Evolutionary conservation across 495 filamentous ascomycete species (phyloP).

Genomic region (Daldinia vernicosa): DNA sequence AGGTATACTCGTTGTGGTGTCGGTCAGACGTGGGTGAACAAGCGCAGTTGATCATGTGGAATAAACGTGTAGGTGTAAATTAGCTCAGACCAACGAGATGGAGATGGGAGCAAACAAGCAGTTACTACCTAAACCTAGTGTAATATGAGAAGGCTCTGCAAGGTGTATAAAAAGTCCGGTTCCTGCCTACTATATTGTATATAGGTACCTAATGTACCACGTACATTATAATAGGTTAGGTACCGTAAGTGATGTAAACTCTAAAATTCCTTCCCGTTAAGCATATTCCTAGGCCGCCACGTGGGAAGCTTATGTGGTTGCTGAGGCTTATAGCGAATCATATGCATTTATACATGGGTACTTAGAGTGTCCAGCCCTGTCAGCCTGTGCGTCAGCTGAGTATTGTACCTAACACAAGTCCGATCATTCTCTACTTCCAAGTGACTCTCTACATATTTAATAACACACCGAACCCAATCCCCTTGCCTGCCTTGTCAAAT

Average conservation of each 20-base stretch:
- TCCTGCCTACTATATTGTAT: not conserved
- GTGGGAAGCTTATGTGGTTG: slow-evolving; percentile 25
- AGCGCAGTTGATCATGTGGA: not conserved
- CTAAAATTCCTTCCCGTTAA: not conserved
- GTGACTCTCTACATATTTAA: slow-evolving; percentile 1
- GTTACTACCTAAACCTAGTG: too few species aligned
- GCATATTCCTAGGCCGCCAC: slow-evolving; percentile 15
- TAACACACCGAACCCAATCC: not conserved
- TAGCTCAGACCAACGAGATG: not conserved
- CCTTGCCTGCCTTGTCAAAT: not conserved
- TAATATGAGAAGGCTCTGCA: not conserved
- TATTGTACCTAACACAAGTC: too few species aligned
- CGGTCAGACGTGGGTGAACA: too few species aligned
- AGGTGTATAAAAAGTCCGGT: not conserved
- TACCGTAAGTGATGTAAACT: not conserved
- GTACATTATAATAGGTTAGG: not conserved
- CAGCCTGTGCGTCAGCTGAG: not conserved
- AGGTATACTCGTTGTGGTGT: too few species aligned
- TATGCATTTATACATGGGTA: slow-evolving; percentile 23
- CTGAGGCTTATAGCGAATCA: not conserved
- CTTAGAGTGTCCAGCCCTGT: not conserved
- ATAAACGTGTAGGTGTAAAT: not conserved
- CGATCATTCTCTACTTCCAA: not conserved
- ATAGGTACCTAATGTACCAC: too few species aligned
- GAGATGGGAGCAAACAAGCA: not conserved